Evolutionary conservation across 2,329 filamentous ascomycete species (phyloP).

Genomic region (Xylariaceae sp.): DNA sequence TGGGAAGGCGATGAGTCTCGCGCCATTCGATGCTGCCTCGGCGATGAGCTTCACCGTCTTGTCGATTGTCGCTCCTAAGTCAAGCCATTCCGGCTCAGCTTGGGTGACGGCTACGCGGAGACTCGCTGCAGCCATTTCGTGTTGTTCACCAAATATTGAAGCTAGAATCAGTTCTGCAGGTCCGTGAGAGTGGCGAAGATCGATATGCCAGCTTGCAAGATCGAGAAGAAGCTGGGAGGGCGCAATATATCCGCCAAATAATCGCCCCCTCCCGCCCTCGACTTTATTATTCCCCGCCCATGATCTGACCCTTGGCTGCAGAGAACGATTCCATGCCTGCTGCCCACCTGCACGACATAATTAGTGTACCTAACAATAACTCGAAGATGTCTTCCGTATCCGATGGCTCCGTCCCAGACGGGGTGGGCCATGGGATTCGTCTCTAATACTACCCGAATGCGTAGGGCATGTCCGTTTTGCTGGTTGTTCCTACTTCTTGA

Average conservation of each 20-base stretch:
- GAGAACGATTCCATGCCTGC: neutral
- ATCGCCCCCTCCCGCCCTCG: neutral
- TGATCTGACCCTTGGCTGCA: neutral
- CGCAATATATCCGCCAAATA: neutral
- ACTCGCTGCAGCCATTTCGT: neutral
- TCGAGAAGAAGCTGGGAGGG: neutral
- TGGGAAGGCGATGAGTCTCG: conserved; percentile 44
- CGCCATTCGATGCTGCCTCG: conserved; percentile 43
- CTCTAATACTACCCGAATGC: too few species aligned
- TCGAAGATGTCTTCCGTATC: neutral
- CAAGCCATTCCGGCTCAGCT: conserved; percentile 50
- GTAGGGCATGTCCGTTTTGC: too few species aligned
- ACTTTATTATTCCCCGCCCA: neutral
- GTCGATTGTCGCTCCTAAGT: conserved; percentile 39
- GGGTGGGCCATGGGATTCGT: too few species aligned
- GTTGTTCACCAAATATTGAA: too few species aligned
- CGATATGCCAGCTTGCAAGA: too few species aligned
- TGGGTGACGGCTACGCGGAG: conserved; percentile 44
- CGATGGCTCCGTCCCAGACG: neutral
- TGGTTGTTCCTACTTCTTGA: too few species aligned
- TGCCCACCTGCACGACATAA: neutral
- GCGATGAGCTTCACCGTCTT: conserved; percentile 46
- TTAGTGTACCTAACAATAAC: neutral
- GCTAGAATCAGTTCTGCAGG: too few species aligned
- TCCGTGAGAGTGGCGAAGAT: too few species aligned